Conservation (phyloP, 106 monocot genomes). For the Vanilla planifolia region DNA sequence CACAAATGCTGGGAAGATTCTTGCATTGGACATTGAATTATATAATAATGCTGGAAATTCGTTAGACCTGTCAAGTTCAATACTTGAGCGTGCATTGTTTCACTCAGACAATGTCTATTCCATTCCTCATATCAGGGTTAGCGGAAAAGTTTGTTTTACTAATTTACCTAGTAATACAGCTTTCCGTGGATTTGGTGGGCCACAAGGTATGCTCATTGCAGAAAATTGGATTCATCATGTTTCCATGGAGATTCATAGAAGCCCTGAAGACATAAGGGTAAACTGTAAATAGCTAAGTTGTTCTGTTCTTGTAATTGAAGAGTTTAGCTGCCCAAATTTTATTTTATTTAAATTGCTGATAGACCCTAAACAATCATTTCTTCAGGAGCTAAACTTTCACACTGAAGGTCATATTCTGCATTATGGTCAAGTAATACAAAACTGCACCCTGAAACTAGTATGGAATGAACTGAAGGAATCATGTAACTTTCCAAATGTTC, state of each 20-base stretch:
- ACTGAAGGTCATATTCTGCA: slow-evolving; percentile 61
- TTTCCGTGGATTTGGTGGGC: slow-evolving; percentile 97
- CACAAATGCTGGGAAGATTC: slow-evolving; percentile 69
- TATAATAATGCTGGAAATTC: slow-evolving; percentile 96
- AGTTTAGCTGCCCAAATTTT: not conserved
- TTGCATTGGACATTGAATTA: slow-evolving; percentile 85
- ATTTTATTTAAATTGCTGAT: not conserved
- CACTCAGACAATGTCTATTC: slow-evolving; percentile 87
- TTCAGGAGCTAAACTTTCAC: slow-evolving; percentile 85
- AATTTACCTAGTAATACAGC: slow-evolving; percentile 97
- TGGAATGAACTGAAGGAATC: slow-evolving; percentile 84
- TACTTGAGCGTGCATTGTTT: slow-evolving; percentile 93
- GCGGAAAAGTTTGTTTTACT: slow-evolving; percentile 77
- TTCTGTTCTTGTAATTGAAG: not conserved
- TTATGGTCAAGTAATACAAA: slow-evolving; percentile 77
- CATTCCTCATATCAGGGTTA: slow-evolving; percentile 74
- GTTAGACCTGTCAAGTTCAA: slow-evolving; percentile 61
- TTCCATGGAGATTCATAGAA: slow-evolving; percentile 70
- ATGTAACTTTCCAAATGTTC: slow-evolving; percentile 57
- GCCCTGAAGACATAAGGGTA: slow-evolving; percentile 91
- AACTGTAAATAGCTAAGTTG: not conserved
- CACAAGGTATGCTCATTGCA: slow-evolving; percentile 88
- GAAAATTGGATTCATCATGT: slow-evolving; percentile 93
- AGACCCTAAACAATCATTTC: not conserved
- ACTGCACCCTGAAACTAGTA: slow-evolving; percentile 51